phyloP scores from a whole-genome alignment of 1,284 basidiomycete species.

The Cutaneotrichosporon dermatis region DNA sequence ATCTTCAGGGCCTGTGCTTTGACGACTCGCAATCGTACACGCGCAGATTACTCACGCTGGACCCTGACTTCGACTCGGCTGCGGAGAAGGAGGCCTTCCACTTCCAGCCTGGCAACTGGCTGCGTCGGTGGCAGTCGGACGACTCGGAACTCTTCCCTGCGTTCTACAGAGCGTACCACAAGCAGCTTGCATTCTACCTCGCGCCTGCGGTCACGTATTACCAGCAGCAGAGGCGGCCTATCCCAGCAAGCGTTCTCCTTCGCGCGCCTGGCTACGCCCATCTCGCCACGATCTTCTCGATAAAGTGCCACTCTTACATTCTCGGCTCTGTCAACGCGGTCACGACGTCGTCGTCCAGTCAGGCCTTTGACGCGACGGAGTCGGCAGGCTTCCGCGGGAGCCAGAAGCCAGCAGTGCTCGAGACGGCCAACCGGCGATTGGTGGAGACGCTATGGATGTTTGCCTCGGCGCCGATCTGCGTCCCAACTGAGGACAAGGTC shows the following conservation, averaged over 20 bases:
- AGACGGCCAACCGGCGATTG: slow-evolving; percentile 53
- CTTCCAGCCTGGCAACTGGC: slow-evolving; percentile 50
- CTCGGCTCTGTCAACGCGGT: slow-evolving; percentile 51
- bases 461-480: slow-evolving; percentile 35
- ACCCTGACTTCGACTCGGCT: slow-evolving; percentile 32
- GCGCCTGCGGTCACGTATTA: slow-evolving; percentile 42
- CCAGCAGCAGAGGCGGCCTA: slow-evolving; percentile 33
- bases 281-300: slow-evolving; percentile 48
- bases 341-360: slow-evolving; percentile 46
- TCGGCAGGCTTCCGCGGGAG: slow-evolving; percentile 51
- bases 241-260: slow-evolving; percentile 45
- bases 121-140: slow-evolving; percentile 51
- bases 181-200: slow-evolving; percentile 51
- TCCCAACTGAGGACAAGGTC: slow-evolving; percentile 26
- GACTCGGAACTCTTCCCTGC: slow-evolving; percentile 55
- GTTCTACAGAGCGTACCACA: slow-evolving; percentile 55
- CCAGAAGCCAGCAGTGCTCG: slow-evolving; percentile 53
- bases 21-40: slow-evolving; percentile 46
- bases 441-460: slow-evolving; percentile 52
- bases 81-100: slow-evolving; percentile 48
- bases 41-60: slow-evolving; percentile 32
- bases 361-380: slow-evolving; percentile 52
- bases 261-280: slow-evolving; percentile 52
- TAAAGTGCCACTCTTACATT: slow-evolving; percentile 51
- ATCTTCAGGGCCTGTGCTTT: slow-evolving; percentile 42